Evolutionary conservation across 306 rosid genomes (phyloP).

Genomic region (Bauhinia variegata): DNA sequence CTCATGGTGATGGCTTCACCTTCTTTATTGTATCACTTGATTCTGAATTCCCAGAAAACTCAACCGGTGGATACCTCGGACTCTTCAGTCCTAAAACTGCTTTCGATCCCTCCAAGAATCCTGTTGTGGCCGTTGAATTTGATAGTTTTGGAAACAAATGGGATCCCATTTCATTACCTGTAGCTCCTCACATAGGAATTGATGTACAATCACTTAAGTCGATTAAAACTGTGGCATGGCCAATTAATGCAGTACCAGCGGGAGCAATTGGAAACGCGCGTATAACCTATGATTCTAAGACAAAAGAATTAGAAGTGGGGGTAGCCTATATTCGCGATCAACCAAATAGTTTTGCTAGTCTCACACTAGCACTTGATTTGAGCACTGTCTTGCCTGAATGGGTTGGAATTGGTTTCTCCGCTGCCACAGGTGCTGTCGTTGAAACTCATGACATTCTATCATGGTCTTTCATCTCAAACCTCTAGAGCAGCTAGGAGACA

Average conservation of each 20-base stretch:
- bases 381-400: conserved; percentile 31
- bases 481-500: too few relatives aligned
- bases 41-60: background rate
- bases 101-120: background rate
- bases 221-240: background rate
- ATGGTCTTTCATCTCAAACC: conserved; percentile 2
- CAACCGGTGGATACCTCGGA: conserved; percentile 8
- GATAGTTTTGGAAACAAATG: conserved; percentile 20
- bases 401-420: conserved; percentile 40
- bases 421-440: conserved; percentile 7
- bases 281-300: conserved; percentile 16
- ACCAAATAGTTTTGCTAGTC: background rate
- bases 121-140: conserved; percentile 30
- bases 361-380: conserved; percentile 20
- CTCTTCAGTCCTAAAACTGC: conserved; percentile 6
- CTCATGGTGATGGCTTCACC: conserved; percentile 3
- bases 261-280: conserved; percentile 14
- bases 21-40: conserved; percentile 26
- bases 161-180: background rate
- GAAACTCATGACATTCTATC: conserved; percentile 39
- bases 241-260: background rate
- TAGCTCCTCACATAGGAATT: conserved; percentile 34
- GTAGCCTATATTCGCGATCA: background rate
- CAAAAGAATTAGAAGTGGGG: conserved; percentile 12
- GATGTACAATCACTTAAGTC: conserved; percentile 26